These are phyloP conservation scores for Panicum virgatum DNA, from an alignment of 202 grass and related monocot species.

Conservation along the genomic window DNA sequence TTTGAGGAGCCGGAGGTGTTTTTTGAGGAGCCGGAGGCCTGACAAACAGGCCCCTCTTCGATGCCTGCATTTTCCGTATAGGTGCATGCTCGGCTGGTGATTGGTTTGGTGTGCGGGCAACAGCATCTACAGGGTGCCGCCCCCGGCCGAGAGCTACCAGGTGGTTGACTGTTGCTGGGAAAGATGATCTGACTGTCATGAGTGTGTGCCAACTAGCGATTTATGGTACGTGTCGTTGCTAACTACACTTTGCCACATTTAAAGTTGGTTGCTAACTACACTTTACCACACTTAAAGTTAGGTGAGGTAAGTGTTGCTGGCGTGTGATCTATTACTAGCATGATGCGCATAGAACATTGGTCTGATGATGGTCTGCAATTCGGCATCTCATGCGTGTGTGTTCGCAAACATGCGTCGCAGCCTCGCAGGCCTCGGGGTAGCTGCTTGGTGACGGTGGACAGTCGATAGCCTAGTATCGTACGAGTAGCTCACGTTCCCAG, in stretches of 20 bases:
- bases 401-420: background rate
- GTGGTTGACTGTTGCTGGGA: background rate
- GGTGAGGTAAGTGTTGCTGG: too few species aligned
- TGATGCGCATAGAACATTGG: background rate
- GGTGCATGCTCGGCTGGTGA: background rate
- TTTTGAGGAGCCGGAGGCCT: too few species aligned
- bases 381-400: background rate
- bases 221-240: too few species aligned
- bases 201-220: background rate
- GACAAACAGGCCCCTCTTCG: too few species aligned
- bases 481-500: conserved; percentile 4
- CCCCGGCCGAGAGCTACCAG: background rate
- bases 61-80: background rate
- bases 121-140: background rate
- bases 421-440: background rate
- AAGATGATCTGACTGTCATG: background rate
- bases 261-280: too few species aligned
- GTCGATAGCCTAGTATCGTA: background rate
- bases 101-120: background rate
- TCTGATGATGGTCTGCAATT: background rate
- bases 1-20: too few species aligned
- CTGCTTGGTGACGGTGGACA: background rate
- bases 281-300: too few species aligned
- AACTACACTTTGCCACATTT: too few species aligned
- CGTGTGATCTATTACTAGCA: too few species aligned